These are phyloP conservation scores for Populus tomentosa DNA, from an alignment of 441 rosid species.

Conservation along the genomic window DNA sequence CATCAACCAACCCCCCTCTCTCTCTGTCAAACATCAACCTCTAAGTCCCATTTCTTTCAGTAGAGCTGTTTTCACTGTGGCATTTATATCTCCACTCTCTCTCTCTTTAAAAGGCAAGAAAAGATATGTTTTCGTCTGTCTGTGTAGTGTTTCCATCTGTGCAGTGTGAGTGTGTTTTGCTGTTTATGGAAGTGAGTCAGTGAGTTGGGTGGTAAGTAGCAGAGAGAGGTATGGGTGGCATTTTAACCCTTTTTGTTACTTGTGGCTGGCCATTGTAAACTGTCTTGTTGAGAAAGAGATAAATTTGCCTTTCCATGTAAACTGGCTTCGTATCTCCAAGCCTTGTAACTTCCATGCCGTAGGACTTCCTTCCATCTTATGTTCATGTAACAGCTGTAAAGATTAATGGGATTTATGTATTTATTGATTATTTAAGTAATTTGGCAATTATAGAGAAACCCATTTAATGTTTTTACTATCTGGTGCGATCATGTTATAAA, in stretches of 20 bases:
- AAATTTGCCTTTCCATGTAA: neutral
- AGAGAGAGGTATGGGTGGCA: conserved; percentile 5
- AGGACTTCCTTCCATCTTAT: neutral
- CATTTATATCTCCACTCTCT: conserved; percentile 25
- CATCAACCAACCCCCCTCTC: too few species aligned
- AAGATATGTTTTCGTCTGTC: conserved; percentile 21
- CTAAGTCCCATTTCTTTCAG: neutral
- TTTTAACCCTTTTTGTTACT: neutral
- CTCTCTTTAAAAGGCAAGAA: conserved; percentile 27
- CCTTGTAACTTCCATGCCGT: neutral
- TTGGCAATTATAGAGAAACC: neutral
- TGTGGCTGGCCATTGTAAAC: neutral
- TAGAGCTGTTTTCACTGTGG: conserved; percentile 1
- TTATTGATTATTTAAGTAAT: neutral
- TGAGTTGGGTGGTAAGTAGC: conserved; percentile 21
- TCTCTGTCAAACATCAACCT: conserved; percentile 5
- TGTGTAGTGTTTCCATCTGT: conserved; percentile 14
- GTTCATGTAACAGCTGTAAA: conserved; percentile 4
- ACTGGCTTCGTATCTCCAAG: neutral
- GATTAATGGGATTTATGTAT: neutral
- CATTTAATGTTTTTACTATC: neutral
- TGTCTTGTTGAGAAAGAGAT: neutral
- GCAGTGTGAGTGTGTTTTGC: conserved; percentile 13
- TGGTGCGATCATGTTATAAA: neutral
- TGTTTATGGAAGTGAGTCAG: conserved; percentile 17